These are phyloP conservation scores for Platanthera guangdongensis DNA, from an alignment of 106 monocot species.

Conservation along the genomic window DNA sequence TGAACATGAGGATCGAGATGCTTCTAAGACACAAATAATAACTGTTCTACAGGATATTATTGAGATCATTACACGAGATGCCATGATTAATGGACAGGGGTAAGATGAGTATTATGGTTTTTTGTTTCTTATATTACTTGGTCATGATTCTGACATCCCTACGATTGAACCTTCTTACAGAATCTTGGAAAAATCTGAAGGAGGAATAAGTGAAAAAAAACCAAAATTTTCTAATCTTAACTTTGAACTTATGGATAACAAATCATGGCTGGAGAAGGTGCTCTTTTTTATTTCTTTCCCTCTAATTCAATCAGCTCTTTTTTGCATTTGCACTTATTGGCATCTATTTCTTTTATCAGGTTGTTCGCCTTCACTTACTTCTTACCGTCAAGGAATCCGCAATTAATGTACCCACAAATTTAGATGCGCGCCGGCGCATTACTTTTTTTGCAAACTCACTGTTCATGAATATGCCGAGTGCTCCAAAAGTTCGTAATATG, in stretches of 20 bases:
- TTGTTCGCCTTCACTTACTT: conserved; percentile 66
- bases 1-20: conserved; percentile 42
- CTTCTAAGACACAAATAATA: conserved; percentile 53
- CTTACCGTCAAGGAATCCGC: conserved; percentile 91
- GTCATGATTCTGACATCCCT: background rate
- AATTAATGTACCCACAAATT: conserved; percentile 81
- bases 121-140: background rate
- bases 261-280: conserved; percentile 81
- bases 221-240: conserved; percentile 58
- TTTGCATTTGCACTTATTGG: background rate
- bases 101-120: conserved; percentile 11
- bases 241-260: conserved; percentile 34
- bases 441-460: conserved; percentile 93
- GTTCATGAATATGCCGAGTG: conserved; percentile 87
- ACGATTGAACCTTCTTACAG: conserved; percentile 11
- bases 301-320: background rate
- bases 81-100: conserved; percentile 55
- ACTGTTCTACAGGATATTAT: conserved; percentile 94
- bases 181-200: conserved; percentile 19
- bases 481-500: conserved; percentile 88
- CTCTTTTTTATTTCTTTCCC: conserved; percentile 2
- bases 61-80: conserved; percentile 88
- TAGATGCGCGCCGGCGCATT: conserved; percentile 82
- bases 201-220: conserved; percentile 13
- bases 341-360: conserved; percentile 30